Base-by-base conservation (phyloP, 345 rosid genomes). In the Eucalyptus decipiens region DNA sequence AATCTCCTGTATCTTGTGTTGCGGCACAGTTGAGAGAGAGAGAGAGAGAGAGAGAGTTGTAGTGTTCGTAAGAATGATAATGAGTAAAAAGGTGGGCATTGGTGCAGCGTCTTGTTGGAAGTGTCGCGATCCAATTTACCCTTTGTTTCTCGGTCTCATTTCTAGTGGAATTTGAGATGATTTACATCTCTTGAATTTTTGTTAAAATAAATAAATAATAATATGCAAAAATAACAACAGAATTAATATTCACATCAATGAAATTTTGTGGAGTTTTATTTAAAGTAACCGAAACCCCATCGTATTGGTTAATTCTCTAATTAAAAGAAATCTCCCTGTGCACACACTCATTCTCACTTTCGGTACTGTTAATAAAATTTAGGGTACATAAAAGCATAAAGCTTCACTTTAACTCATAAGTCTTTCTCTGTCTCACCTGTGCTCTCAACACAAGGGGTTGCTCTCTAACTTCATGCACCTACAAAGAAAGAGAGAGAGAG, bases 91-190 rank as follows among this genome's bases (percentile, higher is more conserved):
- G 86, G 58, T 80, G 58, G 86, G 88, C 88, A 87, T 87, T 81
- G 92, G 91, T 90, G 93, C 90, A 91, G 90, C 86, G 90, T 86
- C 67, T 13, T 54, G 92, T 91, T 91, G 93, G 94, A 90, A 87
- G 89, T 89, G 93, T 92, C 95, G 86, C 89, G 4, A 86, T 86
- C 72, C 48, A 86, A 54, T 86, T 34, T 86, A 21, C 40, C 48
- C 69, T 86, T 86, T 86, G 83, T 37, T 76, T 34, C 83, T 76
- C 83, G 47, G 83, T 76, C 83, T 21, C 8, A 21, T 76, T 76
- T 76, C 83, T 37, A 76, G 47, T 11, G 83, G 83, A 76, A 40
- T 76, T 40, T 76, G 28, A 76, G 37, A n/a, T 15, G 76, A 65
- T 4, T n/a, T 65, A 65, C 34, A 65, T 65, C 34, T n/a, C 40